Evolutionary conservation across 148 eudicot species (phyloP).

Genomic region (Silene uniflora): DNA sequence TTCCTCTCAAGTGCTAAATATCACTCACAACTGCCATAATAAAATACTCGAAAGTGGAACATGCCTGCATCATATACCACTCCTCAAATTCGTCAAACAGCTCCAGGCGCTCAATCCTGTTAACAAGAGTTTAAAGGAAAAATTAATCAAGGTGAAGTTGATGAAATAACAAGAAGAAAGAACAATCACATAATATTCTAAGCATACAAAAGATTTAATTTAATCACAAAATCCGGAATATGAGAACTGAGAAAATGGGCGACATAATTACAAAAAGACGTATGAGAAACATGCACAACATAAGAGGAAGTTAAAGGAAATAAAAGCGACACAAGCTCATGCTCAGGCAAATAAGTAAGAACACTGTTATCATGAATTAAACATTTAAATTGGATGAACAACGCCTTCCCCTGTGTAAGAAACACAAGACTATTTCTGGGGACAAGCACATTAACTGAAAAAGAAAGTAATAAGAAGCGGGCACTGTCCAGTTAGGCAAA

Average conservation of each 20-base stretch:
- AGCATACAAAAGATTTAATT: background rate
- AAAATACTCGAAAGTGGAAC: conserved; percentile 14
- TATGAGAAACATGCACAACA: background rate
- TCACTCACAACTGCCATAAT: background rate
- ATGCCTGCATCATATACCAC: conserved; percentile 97
- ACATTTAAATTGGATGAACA: background rate
- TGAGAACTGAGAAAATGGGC: background rate
- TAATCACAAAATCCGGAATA: background rate
- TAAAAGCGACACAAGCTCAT: background rate
- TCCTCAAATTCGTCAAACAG: conserved; percentile 93
- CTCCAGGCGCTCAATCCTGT: conserved; percentile 92
- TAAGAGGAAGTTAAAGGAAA: background rate
- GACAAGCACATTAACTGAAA: too few relatives aligned
- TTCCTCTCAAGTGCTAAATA: background rate
- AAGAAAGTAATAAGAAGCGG: too few relatives aligned
- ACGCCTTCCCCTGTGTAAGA: too few relatives aligned
- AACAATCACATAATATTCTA: background rate
- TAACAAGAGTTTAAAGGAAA: conserved; percentile 15
- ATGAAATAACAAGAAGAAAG: background rate
- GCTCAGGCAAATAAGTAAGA: background rate
- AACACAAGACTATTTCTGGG: too few relatives aligned
- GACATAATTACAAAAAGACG: background rate
- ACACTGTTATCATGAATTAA: background rate
- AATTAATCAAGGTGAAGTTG: conserved; percentile 3
- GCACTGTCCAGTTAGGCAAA: too few relatives aligned